Base-by-base conservation (phyloP, 768 basidiomycete genomes). In the Rhodotorula kratochvilovae region DNA sequence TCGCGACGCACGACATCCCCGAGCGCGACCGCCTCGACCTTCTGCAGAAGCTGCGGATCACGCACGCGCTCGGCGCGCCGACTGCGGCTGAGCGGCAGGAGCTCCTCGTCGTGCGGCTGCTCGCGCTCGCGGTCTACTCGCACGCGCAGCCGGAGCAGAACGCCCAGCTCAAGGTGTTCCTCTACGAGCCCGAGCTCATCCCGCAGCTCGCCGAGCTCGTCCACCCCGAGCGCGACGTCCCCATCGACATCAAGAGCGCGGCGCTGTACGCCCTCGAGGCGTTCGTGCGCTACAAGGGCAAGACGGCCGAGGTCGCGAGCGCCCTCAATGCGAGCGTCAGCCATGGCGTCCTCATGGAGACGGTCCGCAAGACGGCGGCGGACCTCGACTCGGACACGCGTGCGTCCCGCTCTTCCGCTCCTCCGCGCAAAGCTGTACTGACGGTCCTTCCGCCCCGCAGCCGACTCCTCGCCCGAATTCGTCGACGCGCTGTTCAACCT, bases 241-340 rank as follows among this genome's bases (percentile, higher is more conserved):
- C 89, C 16, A 82, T 87, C 58, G 80, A 84, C 39, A 85, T 96
- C 13, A 90, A 94, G 80, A 89, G 89, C 5, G 88, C 90, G 3
- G 90, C 93, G 25, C 85, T 98, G 66, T 86, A 89, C 36, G 89
- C 91, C n/a, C 84, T 98, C 68, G 96, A 99, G 79, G 91, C 91
- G 23, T 85, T 95, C 67, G 89, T 88, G 21, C 85, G 92, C 71
- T 94, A 95, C 79, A 86, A 91, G 70, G 84, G 82, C 70, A 91
- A 89, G 79, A 85, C 90, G 46, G 86, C 88, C 76, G 96, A 98
- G 78, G 91, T 95, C 50, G 81, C 96, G 57, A 88, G 89, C 10
- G 89, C 93, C 2, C 86, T 98, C 48, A 96, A 96, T 79, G 94
- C 92, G 35, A 92, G 92, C 55, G 92, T 97, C 65, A 96, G 92